These are phyloP conservation scores for Mortierella sp. DNA, from an alignment of 371 early-diverging fungal genomes.

Conservation along the genomic window DNA sequence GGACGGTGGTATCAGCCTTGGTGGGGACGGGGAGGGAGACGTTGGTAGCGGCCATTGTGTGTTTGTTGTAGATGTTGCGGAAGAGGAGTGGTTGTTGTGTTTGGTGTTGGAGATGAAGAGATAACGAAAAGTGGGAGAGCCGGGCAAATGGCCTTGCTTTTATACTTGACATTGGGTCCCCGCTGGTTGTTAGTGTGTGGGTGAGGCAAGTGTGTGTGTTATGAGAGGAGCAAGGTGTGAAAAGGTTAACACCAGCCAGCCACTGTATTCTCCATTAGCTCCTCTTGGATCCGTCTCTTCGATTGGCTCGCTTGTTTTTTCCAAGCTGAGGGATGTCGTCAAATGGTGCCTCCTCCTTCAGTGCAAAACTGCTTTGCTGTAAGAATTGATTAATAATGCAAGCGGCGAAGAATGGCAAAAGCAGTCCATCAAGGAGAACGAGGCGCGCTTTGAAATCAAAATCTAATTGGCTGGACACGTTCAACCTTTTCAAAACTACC, in stretches of 20 bases:
- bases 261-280: not conserved
- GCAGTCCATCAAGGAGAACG: not conserved
- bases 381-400: conserved; percentile 2
- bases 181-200: not conserved
- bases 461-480: not conserved
- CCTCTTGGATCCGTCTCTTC: not conserved
- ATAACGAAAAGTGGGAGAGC: conserved; percentile 5
- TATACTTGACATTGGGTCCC: not conserved
- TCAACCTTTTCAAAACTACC: not conserved
- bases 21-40: conserved; percentile 31
- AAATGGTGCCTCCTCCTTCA: conserved; percentile 13
- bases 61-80: not conserved
- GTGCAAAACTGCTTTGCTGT: no score
- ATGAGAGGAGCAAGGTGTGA: not conserved
- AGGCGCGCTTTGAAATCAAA: conserved; percentile 12
- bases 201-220: not conserved
- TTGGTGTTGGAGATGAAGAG: conserved; percentile 10
- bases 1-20: conserved; percentile 23
- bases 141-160: not conserved
- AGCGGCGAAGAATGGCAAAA: not conserved
- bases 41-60: conserved; percentile 12
- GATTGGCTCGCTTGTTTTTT: not conserved
- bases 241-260: not conserved
- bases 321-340: conserved; percentile 19
- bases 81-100: not conserved